Conservation (phyloP, 2,329 filamentous ascomycete genomes). For the Botryosphaeria dothidea region DNA sequence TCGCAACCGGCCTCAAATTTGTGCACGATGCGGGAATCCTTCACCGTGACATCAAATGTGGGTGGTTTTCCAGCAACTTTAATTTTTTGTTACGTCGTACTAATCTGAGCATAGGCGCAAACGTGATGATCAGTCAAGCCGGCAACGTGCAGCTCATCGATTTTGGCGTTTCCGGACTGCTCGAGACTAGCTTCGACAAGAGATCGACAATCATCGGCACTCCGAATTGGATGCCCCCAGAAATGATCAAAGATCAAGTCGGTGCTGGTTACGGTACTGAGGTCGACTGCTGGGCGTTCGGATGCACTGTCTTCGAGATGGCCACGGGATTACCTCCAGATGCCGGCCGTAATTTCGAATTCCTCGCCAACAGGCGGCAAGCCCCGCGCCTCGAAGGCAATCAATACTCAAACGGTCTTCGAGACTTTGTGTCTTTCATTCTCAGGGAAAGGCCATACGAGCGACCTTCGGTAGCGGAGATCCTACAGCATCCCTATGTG, state of each 20-base stretch:
- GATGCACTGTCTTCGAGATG: slow-evolving; percentile 78
- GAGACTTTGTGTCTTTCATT: slow-evolving; percentile 71
- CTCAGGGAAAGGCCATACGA: slow-evolving; percentile 67
- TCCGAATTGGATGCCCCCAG: slow-evolving; percentile 84
- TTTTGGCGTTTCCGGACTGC: slow-evolving; percentile 78
- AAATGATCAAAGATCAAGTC: slow-evolving; percentile 55
- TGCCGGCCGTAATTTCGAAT: slow-evolving; percentile 49
- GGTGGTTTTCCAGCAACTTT: slow-evolving; percentile 14
- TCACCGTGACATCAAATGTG: slow-evolving; percentile 66
- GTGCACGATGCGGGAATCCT: slow-evolving; percentile 67
- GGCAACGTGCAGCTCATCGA: slow-evolving; percentile 80
- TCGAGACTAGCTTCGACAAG: slow-evolving; percentile 75
- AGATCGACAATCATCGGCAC: slow-evolving; percentile 80
- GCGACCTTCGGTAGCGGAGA: slow-evolving; percentile 68
- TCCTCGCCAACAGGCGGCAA: slow-evolving; percentile 57
- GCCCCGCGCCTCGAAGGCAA: slow-evolving; percentile 71
- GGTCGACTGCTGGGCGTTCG: slow-evolving; percentile 81
- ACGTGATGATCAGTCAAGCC: slow-evolving; percentile 75
- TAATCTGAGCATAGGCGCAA: slow-evolving; percentile 56
- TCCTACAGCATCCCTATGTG: slow-evolving; percentile 71
- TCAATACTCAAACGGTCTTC: slow-evolving; percentile 68
- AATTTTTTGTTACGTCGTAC: neutral
- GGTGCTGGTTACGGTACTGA: slow-evolving; percentile 49
- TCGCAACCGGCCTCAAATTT: slow-evolving; percentile 61
- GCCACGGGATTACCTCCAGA: slow-evolving; percentile 69